phyloP scores from a whole-genome alignment of 1,284 basidiomycete genomes.

The Marasmius fiardii region DNA sequence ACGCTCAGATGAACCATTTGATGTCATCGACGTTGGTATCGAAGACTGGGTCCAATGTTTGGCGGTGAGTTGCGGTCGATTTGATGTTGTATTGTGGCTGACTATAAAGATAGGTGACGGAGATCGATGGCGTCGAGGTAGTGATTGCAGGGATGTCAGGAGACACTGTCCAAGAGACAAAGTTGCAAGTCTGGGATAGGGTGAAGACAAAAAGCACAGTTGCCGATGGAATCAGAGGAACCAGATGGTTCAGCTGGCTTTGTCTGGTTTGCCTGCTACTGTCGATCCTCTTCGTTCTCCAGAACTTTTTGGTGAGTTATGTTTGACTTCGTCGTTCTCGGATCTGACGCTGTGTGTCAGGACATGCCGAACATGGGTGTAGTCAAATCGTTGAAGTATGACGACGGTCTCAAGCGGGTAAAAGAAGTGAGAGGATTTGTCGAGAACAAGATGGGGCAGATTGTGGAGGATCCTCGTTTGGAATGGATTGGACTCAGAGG shows the following conservation, averaged over 20 bases:
- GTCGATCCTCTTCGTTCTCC: neutral
- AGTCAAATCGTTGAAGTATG: no score
- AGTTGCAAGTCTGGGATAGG: conserved; percentile 7
- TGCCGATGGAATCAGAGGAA: neutral
- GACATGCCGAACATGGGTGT: no score
- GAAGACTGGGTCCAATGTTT: neutral
- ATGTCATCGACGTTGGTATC: neutral
- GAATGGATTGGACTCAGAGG: no score
- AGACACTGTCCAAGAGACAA: neutral
- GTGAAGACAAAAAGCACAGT: neutral
- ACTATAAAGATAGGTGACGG: neutral
- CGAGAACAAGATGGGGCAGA: no score
- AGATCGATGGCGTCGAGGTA: neutral
- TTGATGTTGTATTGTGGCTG: neutral
- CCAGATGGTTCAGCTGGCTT: neutral
- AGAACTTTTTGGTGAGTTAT: conserved; percentile 1
- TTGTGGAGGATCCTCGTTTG: no score
- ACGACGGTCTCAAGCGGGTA: no score
- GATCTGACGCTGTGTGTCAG: no score
- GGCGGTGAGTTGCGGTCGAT: neutral
- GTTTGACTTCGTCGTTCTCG: no score
- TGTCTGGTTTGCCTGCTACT: neutral
- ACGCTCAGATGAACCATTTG: neutral
- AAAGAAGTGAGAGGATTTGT: no score
- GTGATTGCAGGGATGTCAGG: conserved; percentile 3